These are phyloP conservation scores for Metschnikowia kofuensis DNA, from an alignment of 805 yeast genomes.

Conservation along the genomic window DNA sequence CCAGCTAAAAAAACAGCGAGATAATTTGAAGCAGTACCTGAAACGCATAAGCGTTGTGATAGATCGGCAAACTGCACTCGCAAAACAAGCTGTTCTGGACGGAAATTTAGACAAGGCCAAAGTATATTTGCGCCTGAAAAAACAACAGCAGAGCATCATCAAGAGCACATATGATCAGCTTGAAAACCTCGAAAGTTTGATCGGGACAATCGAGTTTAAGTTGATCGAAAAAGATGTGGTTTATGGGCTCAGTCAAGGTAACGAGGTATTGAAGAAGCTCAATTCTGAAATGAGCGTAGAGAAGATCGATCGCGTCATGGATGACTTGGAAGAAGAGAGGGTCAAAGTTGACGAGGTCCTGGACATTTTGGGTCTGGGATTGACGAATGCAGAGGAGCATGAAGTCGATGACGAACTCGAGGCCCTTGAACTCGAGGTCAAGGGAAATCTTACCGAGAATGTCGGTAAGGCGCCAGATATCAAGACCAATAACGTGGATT, in stretches of 20 bases:
- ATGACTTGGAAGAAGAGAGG: constrained; percentile 78
- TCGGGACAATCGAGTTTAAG: constrained; percentile 82
- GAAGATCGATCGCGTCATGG: constrained; percentile 77
- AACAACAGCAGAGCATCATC: constrained; percentile 76
- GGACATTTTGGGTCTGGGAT: constrained; percentile 44
- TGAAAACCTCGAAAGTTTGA: constrained; percentile 73
- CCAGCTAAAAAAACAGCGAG: constrained; percentile 85
- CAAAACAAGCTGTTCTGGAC: constrained; percentile 49
- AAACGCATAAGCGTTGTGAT: constrained; percentile 55
- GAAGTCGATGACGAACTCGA: constrained; percentile 68
- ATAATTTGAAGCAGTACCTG: constrained; percentile 73
- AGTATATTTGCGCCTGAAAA: constrained; percentile 68
- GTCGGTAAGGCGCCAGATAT: background rate
- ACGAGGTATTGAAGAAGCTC: constrained; percentile 65
- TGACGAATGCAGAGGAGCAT: constrained; percentile 48
- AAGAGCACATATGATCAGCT: constrained; percentile 73
- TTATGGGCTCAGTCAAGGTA: constrained; percentile 79
- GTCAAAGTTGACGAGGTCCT: constrained; percentile 74
- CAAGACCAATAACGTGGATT: background rate
- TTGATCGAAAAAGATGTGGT: constrained; percentile 82
- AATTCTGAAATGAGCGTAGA: constrained; percentile 78
- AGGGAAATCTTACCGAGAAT: constrained; percentile 5
- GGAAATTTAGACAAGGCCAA: constrained; percentile 62
- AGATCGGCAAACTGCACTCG: constrained; percentile 58
- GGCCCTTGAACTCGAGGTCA: constrained; percentile 46